Conservation (phyloP, 331 rosid genomes). For the Quercus tomentella region DNA sequence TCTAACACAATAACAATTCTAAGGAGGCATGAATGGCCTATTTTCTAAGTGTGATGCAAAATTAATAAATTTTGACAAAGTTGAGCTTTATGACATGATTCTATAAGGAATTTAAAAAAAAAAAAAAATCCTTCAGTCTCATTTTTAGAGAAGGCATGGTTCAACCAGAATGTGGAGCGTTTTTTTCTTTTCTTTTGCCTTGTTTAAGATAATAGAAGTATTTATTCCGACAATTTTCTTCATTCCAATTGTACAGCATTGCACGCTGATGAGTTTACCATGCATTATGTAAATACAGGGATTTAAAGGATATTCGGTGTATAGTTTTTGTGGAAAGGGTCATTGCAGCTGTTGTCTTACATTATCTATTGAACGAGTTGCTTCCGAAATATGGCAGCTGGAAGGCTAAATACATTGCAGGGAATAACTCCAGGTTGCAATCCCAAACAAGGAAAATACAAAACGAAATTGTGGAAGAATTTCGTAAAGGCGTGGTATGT, state of each 20-base stretch:
- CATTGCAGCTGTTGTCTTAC: conserved; percentile 60
- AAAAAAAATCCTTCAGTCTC: background rate
- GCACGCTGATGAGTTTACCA: background rate
- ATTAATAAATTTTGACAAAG: background rate
- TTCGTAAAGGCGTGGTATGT: conserved; percentile 74
- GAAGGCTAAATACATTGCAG: conserved; percentile 82
- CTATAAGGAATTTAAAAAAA: background rate
- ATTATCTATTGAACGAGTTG: conserved; percentile 44
- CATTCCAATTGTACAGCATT: too few relatives aligned
- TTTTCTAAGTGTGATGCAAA: background rate
- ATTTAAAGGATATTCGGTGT: conserved; percentile 59
- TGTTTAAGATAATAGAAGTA: background rate
- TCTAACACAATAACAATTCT: background rate
- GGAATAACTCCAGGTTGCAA: conserved; percentile 37
- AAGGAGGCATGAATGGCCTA: background rate
- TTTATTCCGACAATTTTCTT: background rate
- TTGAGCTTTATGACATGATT: background rate
- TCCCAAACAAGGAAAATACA: conserved; percentile 60
- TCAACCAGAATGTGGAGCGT: background rate
- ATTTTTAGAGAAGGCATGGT: background rate
- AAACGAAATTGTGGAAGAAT: conserved; percentile 73
- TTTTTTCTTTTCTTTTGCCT: background rate
- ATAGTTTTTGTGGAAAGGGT: conserved; percentile 82
- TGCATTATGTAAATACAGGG: conserved; percentile 32
- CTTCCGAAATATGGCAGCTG: conserved; percentile 65